Conservation (phyloP, 495 filamentous ascomycete genomes). For the Aspergillus carlsbadensis region DNA sequence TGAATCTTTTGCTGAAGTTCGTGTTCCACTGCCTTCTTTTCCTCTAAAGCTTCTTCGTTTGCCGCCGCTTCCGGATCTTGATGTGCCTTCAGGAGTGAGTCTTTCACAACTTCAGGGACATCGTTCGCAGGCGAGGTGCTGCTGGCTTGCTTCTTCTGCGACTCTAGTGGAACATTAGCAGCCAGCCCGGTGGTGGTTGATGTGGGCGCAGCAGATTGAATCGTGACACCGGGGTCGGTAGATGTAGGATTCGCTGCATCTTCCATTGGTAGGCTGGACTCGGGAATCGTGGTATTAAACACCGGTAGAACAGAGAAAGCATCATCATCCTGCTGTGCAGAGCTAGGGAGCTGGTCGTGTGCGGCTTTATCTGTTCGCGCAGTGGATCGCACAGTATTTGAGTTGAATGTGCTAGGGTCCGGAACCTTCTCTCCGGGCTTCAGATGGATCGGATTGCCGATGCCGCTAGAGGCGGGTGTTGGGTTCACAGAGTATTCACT, state of each 20-base stretch:
- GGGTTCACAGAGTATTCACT: conserved; percentile 65
- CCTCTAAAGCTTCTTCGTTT: conserved; percentile 63
- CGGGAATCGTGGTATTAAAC: conserved; percentile 69
- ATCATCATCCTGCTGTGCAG: conserved; percentile 13
- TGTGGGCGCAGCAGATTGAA: conserved; percentile 66
- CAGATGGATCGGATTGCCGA: conserved; percentile 74
- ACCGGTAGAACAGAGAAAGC: conserved; percentile 62
- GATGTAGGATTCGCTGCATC: conserved; percentile 10
- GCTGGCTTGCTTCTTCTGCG: conserved; percentile 49
- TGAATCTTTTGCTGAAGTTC: conserved; percentile 60
- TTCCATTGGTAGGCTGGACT: conserved; percentile 79
- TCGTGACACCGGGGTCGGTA: conserved; percentile 51
- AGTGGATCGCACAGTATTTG: conserved; percentile 49
- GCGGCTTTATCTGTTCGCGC: conserved; percentile 79
- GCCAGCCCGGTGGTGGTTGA: conserved; percentile 76
- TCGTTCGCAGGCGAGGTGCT: conserved; percentile 46
- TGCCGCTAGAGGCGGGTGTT: conserved; percentile 70
- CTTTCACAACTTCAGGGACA: conserved; percentile 71
- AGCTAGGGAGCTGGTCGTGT: conserved; percentile 70
- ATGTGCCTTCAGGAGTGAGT: conserved; percentile 65
- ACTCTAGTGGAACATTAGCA: conserved; percentile 66
- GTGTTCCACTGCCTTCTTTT: conserved; percentile 74
- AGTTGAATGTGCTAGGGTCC: conserved; percentile 49
- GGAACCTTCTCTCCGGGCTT: conserved; percentile 80
- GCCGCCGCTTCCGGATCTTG: conserved; percentile 68